Percentiles rank a stretch among this genome's conserved stretches.
Conservation (phyloP, 2,329 filamentous ascomycete species). For the Epicoccum sorghinum region DNA sequence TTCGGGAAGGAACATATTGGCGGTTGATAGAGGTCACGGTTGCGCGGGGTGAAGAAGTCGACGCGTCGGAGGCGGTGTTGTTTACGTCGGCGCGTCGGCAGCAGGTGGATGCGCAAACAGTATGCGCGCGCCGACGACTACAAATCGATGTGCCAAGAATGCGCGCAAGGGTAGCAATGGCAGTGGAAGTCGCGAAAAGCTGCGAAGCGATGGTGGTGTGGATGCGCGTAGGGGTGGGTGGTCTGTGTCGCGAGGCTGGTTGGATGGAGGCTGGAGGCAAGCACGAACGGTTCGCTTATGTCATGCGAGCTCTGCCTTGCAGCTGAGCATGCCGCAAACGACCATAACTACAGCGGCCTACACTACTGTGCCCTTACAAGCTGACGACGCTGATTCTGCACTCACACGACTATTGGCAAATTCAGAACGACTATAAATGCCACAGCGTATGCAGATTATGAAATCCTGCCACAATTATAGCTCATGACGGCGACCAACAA, state of each 20-base stretch:
- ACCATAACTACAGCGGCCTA: not conserved
- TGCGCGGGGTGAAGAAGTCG: conserved; percentile 21
- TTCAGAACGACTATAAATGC: too few relatives aligned
- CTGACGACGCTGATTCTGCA: not conserved
- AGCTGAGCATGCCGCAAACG: conserved; percentile 2
- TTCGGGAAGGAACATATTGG: conserved; percentile 94
- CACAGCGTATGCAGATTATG: too few relatives aligned
- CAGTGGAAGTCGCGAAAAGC: conserved; percentile 22
- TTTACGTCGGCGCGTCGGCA: conserved; percentile 43
- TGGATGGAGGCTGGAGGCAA: conserved; percentile 11
- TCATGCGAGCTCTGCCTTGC: conserved; percentile 2
- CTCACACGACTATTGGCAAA: not conserved
- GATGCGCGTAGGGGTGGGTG: conserved; percentile 28
- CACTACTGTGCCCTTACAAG: not conserved
- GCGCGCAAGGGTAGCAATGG: conserved; percentile 32
- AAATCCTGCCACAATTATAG: too few relatives aligned
- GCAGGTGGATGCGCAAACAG: conserved; percentile 31
- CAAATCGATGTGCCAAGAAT: conserved; percentile 19
- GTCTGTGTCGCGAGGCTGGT: conserved; percentile 20
- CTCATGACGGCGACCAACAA: too few relatives aligned
- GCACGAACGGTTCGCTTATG: conserved; percentile 14
- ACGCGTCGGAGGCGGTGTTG: conserved; percentile 34
- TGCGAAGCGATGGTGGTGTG: conserved; percentile 30
- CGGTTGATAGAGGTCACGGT: conserved; percentile 15
- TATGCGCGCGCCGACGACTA: conserved; percentile 29